These are phyloP conservation scores for Colletotrichum cordylinicola DNA, from an alignment of 2,329 filamentous ascomycete species.

Conservation along the genomic window DNA sequence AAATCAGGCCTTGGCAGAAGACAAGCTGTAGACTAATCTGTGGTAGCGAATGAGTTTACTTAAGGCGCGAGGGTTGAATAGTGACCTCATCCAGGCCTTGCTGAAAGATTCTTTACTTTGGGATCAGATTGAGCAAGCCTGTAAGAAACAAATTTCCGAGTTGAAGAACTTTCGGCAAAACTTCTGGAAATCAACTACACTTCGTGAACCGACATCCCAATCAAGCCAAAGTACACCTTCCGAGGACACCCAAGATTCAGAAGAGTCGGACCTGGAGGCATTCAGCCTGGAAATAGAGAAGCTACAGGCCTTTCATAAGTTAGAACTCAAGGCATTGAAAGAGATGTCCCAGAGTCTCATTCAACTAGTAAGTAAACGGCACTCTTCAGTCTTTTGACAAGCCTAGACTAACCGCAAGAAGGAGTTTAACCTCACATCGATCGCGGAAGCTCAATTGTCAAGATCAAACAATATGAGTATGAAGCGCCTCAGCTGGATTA, in stretches of 20 bases:
- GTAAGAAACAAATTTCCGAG: neutral
- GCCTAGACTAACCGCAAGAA: fast-evolving
- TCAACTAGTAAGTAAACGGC: neutral
- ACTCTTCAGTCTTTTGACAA: neutral
- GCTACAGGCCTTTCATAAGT: fast-evolving
- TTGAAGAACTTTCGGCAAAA: neutral
- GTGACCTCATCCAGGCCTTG: neutral
- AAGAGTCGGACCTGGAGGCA: neutral
- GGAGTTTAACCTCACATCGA: neutral
- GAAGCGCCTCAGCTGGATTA: neutral
- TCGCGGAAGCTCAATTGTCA: neutral
- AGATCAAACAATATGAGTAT: neutral
- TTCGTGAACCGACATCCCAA: neutral
- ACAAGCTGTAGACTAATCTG: neutral
- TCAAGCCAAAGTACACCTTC: neutral
- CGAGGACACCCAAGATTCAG: neutral
- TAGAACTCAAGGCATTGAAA: neutral
- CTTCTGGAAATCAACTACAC: neutral
- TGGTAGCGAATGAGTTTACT: neutral
- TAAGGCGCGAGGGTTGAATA: neutral
- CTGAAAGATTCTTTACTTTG: neutral
- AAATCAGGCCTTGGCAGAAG: neutral
- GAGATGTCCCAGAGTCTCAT: neutral
- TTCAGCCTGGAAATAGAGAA: neutral
- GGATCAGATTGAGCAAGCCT: neutral